A percentile compares a stretch with the other conserved stretches of the same genome.
phyloP scores from a whole-genome alignment of 768 basidiomycete genomes.

The Pleurotus djamor region DNA sequence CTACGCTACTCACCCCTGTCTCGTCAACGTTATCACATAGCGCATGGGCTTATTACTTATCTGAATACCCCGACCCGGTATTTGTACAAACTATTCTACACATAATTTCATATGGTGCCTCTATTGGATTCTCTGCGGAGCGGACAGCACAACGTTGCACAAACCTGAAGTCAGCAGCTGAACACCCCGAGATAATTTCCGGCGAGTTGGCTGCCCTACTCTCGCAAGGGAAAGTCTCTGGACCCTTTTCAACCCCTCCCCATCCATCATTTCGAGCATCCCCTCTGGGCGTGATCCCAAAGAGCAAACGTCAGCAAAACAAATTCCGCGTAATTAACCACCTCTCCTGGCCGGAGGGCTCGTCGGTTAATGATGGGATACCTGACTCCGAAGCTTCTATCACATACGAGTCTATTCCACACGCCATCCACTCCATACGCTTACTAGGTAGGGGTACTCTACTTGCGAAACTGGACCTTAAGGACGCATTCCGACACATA shows the following conservation, averaged over 20 bases:
- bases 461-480: constrained; percentile 8
- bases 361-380: constrained; percentile 8
- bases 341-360: constrained; percentile 4
- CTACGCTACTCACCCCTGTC: constrained; percentile 4
- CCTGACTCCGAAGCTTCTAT: not conserved
- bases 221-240: constrained; percentile 11
- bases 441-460: not conserved
- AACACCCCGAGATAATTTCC: constrained; percentile 8
- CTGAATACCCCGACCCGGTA: constrained; percentile 22
- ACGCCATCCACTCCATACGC: not conserved
- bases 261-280: constrained; percentile 16
- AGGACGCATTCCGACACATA: constrained; percentile 11
- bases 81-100: constrained; percentile 21
- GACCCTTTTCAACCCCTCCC: constrained; percentile 18
- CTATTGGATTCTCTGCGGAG: constrained; percentile 20
- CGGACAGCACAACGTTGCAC: constrained; percentile 9
- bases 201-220: constrained; percentile 9
- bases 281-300: constrained; percentile 19
- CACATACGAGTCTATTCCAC: not conserved
- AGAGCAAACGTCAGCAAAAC: constrained; percentile 18
- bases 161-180: constrained; percentile 23
- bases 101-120: constrained; percentile 23
- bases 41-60: constrained; percentile 19
- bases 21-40: not conserved
- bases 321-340: constrained; percentile 11